phyloP scores from a whole-genome alignment of 768 basidiomycete species.

The Trichaptum fuscoviolaceum region DNA sequence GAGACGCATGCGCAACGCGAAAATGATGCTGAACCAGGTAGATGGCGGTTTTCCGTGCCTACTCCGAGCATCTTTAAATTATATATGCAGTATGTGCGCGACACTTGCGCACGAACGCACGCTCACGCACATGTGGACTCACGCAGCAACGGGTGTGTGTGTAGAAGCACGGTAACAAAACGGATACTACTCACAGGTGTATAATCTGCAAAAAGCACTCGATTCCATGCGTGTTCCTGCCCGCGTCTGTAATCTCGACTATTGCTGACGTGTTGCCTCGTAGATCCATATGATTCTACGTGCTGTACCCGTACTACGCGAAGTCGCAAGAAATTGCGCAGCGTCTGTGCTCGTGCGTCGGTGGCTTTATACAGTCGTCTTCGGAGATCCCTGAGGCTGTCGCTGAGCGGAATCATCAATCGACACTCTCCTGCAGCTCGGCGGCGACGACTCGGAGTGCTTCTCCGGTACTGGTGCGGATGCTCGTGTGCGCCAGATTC shows the following conservation, averaged over 20 bases:
- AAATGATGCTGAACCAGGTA: neutral
- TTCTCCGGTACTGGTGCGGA: neutral
- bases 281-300: neutral
- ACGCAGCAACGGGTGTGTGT: neutral
- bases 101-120: neutral
- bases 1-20: neutral
- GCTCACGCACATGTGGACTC: neutral
- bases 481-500: neutral
- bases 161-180: neutral
- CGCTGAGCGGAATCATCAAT: neutral
- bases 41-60: neutral
- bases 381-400: neutral
- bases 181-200: neutral
- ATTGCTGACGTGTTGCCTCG: neutral
- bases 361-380: neutral
- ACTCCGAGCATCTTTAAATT: neutral
- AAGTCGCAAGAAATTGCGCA: neutral
- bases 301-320: neutral
- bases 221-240: neutral
- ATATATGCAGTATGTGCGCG: neutral
- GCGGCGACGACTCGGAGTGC: neutral
- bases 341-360: neutral
- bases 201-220: neutral
- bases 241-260: neutral
- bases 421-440: neutral